A percentile compares a stretch with the other conserved stretches of the same genome.
Evolutionary conservation across 2,329 filamentous ascomycete genomes (phyloP).

Genomic region (Colletotrichum orchidophilum): DNA sequence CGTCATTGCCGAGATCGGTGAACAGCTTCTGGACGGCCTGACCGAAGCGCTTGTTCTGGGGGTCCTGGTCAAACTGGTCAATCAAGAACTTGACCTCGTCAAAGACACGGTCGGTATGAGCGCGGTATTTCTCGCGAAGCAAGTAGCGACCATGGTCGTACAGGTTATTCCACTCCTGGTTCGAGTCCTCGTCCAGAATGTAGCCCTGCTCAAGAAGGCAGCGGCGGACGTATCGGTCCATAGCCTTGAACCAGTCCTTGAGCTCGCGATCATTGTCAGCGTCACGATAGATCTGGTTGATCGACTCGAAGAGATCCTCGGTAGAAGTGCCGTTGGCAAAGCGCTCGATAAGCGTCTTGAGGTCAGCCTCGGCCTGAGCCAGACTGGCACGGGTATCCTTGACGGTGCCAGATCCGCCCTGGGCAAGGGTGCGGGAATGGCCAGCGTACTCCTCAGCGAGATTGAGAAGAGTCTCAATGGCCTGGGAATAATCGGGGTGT

Average conservation of each 20-base stretch:
- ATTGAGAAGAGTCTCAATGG: slow-evolving; percentile 86
- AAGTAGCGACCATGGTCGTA: slow-evolving; percentile 89
- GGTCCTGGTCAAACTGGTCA: slow-evolving; percentile 89
- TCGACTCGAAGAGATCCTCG: slow-evolving; percentile 84
- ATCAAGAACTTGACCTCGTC: slow-evolving; percentile 92
- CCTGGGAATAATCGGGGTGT: slow-evolving; percentile 90
- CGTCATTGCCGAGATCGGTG: slow-evolving; percentile 84
- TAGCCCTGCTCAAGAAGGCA: slow-evolving; percentile 91
- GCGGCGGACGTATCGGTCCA: slow-evolving; percentile 82
- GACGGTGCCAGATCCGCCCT: slow-evolving; percentile 73
- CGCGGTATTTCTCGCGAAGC: slow-evolving; percentile 86
- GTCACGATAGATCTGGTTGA: slow-evolving; percentile 86
- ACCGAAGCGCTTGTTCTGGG: slow-evolving; percentile 84
- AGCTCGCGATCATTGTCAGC: slow-evolving; percentile 89
- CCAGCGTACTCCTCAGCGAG: slow-evolving; percentile 86
- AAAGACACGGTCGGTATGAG: slow-evolving; percentile 84
- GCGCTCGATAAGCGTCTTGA: slow-evolving; percentile 90
- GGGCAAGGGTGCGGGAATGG: slow-evolving; percentile 73
- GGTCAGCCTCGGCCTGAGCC: slow-evolving; percentile 77
- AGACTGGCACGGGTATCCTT: slow-evolving; percentile 78
- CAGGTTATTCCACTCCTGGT: slow-evolving; percentile 82
- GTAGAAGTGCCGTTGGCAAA: slow-evolving; percentile 95
- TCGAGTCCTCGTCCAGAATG: slow-evolving; percentile 84
- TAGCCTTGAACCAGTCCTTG: slow-evolving; percentile 85
- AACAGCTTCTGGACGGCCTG: slow-evolving; percentile 85